These are phyloP conservation scores for Epichloe baconii DNA, from an alignment of 2,329 filamentous ascomycete species.

Conservation along the genomic window DNA sequence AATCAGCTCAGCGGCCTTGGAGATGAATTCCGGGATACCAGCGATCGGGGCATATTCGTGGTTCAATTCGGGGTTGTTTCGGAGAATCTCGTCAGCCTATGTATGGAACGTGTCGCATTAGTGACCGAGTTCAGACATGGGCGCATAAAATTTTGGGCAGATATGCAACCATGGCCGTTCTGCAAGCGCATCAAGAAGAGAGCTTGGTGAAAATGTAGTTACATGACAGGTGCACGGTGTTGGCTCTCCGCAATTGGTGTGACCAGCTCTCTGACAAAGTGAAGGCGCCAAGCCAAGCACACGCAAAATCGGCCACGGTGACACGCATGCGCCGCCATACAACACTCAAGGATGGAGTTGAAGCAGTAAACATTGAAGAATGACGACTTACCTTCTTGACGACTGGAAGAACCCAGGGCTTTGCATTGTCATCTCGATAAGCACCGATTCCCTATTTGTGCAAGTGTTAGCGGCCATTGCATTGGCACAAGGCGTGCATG, in stretches of 20 bases:
- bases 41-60: conserved; percentile 98
- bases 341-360: background rate
- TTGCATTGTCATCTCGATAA: conserved; percentile 88
- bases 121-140: background rate
- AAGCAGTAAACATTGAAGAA: background rate
- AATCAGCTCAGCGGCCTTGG: conserved; percentile 82
- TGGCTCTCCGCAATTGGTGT: background rate
- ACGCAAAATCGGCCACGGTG: background rate
- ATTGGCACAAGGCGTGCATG: background rate
- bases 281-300: background rate
- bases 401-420: conserved; percentile 93
- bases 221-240: background rate
- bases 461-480: background rate
- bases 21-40: conserved; percentile 72
- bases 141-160: background rate
- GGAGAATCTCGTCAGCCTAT: conserved; percentile 82
- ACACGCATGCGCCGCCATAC: background rate
- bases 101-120: background rate
- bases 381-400: conserved; percentile 67
- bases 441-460: conserved; percentile 59
- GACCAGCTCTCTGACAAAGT: background rate
- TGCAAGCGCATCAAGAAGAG: background rate
- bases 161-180: background rate
- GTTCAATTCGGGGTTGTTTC: conserved; percentile 79
- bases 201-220: background rate